Percentiles rank a stretch among this genome's conserved stretches.
These are phyloP conservation scores for Bryoglossum gracile DNA, from an alignment of 495 filamentous ascomycete species.

Conservation along the genomic window DNA sequence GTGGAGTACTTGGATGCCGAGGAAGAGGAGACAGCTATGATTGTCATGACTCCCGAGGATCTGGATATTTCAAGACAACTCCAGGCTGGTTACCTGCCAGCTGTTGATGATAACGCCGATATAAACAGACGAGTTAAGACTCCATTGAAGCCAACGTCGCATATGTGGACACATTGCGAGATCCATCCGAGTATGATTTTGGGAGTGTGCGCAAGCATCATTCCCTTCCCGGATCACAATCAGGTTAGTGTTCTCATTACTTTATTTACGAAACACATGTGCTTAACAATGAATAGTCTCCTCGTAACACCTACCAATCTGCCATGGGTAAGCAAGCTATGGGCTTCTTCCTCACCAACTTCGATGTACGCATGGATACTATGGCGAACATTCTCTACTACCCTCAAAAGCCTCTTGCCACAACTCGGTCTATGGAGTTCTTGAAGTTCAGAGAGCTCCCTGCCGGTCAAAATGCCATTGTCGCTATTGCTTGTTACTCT, in stretches of 20 bases:
- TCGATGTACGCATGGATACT: constrained; percentile 92
- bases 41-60: constrained; percentile 96
- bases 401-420: constrained; percentile 93
- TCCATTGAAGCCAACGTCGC: constrained; percentile 69
- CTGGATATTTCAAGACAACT: constrained; percentile 64
- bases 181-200: constrained; percentile 99
- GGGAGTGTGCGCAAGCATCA: constrained; percentile 96
- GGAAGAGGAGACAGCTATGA: constrained; percentile 98
- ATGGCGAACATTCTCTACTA: constrained; percentile 99
- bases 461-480: constrained; percentile 96
- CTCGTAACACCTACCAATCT: constrained; percentile 97
- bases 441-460: constrained; percentile 95
- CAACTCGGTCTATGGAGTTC: constrained; percentile 96
- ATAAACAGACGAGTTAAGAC: constrained; percentile 78
- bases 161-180: constrained; percentile 95
- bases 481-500: constrained; percentile 93
- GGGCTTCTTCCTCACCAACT: constrained; percentile 97
- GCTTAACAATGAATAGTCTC: constrained; percentile 52
- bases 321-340: constrained; percentile 99
- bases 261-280: background rate
- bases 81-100: constrained; percentile 56
- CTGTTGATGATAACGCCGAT: constrained; percentile 35
- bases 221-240: constrained; percentile 99
- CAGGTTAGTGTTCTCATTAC: constrained; percentile 44
- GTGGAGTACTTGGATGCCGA: constrained; percentile 97